A percentile compares a stretch with the other conserved stretches of the same genome.
Evolutionary conservation across 768 basidiomycete species (phyloP).

Genomic region (Calocybe indica): DNA sequence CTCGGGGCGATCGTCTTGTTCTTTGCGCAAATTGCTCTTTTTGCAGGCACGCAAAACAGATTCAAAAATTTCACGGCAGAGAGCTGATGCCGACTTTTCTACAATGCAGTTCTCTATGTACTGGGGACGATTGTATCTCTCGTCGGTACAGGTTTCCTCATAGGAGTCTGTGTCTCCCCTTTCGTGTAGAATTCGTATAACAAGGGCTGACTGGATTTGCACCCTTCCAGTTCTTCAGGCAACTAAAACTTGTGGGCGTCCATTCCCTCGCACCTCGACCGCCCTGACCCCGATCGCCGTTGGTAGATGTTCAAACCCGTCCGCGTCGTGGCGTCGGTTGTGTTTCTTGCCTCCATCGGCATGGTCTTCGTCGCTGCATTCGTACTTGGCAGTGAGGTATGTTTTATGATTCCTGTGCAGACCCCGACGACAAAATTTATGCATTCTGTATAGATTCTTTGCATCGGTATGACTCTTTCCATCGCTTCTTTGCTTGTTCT

Average conservation of each 20-base stretch:
- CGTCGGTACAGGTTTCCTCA: conserved; percentile 84
- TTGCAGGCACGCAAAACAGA: not conserved
- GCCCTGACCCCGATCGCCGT: not conserved
- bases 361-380: conserved; percentile 87
- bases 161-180: conserved; percentile 56
- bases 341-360: conserved; percentile 73
- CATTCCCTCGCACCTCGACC: not conserved
- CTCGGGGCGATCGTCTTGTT: conserved; percentile 77
- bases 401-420: conserved; percentile 16
- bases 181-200: not conserved
- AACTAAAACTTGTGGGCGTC: conserved; percentile 66
- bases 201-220: conserved; percentile 3
- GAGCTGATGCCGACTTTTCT: conserved; percentile 3
- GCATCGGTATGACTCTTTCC: conserved; percentile 43
- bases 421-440: conserved; percentile 1
- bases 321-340: conserved; percentile 72
- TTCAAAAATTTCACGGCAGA: not conserved
- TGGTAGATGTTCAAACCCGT: conserved; percentile 92
- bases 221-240: conserved; percentile 60
- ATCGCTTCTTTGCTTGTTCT: conserved; percentile 3
- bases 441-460: conserved; percentile 43
- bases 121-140: conserved; percentile 80
- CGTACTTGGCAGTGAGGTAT: conserved; percentile 59
- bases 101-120: conserved; percentile 63
- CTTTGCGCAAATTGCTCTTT: conserved; percentile 48